phyloP scores from a whole-genome alignment of 495 filamentous ascomycete genomes.

The Aspergillus egyptiacus region DNA sequence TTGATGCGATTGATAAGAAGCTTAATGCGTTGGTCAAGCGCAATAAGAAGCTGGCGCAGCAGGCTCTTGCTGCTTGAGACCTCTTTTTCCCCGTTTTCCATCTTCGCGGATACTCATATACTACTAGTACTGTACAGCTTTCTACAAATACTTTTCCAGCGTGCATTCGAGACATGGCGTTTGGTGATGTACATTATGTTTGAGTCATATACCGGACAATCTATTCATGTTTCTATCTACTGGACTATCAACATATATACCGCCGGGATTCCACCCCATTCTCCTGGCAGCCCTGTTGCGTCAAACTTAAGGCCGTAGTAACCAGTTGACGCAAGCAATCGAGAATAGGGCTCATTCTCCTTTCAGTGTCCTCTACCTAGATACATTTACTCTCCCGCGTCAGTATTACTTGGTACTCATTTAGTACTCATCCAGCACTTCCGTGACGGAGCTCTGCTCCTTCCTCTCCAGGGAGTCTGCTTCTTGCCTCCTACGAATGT shows the following conservation, averaged over 20 bases:
- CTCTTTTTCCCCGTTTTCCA: too few species aligned
- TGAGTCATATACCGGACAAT: neutral
- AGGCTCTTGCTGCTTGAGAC: conserved; percentile 30
- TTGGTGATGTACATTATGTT: neutral
- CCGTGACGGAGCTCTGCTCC: neutral
- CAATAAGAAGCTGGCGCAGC: conserved; percentile 44
- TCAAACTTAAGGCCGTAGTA: too few species aligned
- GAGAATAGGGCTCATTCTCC: too few species aligned
- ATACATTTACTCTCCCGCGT: too few species aligned
- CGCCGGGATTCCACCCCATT: too few species aligned
- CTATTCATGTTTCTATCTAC: neutral
- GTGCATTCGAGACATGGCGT: neutral
- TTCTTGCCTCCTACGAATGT: neutral
- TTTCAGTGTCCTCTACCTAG: too few species aligned
- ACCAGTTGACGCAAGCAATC: too few species aligned
- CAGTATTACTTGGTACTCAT: too few species aligned
- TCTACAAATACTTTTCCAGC: neutral
- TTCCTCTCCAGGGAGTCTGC: neutral
- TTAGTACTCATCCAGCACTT: too few species aligned
- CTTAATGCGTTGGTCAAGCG: conserved; percentile 43
- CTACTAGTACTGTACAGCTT: neutral
- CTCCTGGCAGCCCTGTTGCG: too few species aligned
- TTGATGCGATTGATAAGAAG: conserved; percentile 42
- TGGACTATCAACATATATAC: neutral
- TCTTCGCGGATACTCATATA: too few species aligned